Evolutionary conservation across 306 rosid genomes (phyloP), one percentile per base, ranked within the genome.

Genomic region (Vigna angularis): DNA sequence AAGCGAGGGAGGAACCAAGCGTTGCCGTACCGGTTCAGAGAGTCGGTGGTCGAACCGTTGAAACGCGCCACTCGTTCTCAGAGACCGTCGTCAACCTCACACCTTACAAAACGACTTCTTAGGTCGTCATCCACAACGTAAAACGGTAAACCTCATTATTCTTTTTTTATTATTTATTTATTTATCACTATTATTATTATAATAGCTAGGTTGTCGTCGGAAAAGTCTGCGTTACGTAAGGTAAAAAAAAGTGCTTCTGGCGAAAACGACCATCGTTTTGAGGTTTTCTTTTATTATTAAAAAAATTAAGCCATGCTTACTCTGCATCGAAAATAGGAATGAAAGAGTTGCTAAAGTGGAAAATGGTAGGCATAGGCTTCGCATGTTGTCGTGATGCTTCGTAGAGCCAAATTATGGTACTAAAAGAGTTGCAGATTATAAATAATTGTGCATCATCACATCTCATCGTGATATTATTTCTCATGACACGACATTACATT

Each of bases 21-120:
- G 17, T 57, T 88, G 49, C 91, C 89, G 13, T 72, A 40, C 26
- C 84, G 89, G 32, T 83, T 81, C 76, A 74, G 84, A 50, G 91
- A 88, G 83, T 85, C 89, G 15, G 86, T 88, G 24, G 76, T 85
- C 9, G 91, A 81, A 53, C 87, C 91, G 28, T 56, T 80, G 86
- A 86, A 80, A 83, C 86, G 85, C 16, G 11, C 49, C 15, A 66
- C 20, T 3, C 14, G 71, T 2, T 13, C 30, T 0, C 82, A 24
- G 4, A 51, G 70, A 76, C 15, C 83, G 55, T 61, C 84, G 64
- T 72, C 80, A 30, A 66, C 74, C 34, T 1, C 68, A 5, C 76
- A 9, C 15, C 12, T 66, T 5, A 51, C 56, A 22, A 84, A 77
- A 81, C 83, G 85, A 66, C 67, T 20, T 4, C 32, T 74, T 9